Conservation (phyloP, 2,329 filamentous ascomycete genomes). For the Pyrenochaeta sp. region DNA sequence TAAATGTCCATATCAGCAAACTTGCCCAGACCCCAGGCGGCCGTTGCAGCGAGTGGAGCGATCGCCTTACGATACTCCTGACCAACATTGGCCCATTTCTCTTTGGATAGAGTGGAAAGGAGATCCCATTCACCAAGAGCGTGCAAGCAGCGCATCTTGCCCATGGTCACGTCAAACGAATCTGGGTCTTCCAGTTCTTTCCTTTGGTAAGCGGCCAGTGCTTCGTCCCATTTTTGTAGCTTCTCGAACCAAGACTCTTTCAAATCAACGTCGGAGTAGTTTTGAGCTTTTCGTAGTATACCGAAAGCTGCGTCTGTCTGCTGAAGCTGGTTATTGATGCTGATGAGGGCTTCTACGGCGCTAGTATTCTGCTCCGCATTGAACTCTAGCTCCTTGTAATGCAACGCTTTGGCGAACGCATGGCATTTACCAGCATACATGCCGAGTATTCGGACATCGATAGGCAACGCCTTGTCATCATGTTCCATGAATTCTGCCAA, state of each 20-base stretch:
- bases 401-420: conserved; percentile 95
- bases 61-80: conserved; percentile 89
- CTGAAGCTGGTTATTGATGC: conserved; percentile 98
- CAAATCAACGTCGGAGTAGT: conserved; percentile 93
- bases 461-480: conserved; percentile 96
- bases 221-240: conserved; percentile 97
- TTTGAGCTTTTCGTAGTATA: conserved; percentile 93
- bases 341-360: conserved; percentile 95
- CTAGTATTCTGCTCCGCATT: conserved; percentile 95
- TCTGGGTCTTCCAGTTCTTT: conserved; percentile 75
- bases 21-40: conserved; percentile 94
- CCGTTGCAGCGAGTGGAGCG: conserved; percentile 90
- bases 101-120: conserved; percentile 85
- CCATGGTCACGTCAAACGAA: conserved; percentile 96
- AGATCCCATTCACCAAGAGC: conserved; percentile 98
- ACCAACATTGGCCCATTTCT: conserved; percentile 91
- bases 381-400: conserved; percentile 99
- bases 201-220: conserved; percentile 87
- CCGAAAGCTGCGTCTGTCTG: conserved; percentile 98
- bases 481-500: conserved; percentile 99
- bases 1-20: conserved; percentile 99
- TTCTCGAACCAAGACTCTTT: conserved; percentile 99
- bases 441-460: conserved; percentile 93
- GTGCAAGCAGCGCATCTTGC: conserved; percentile 98
- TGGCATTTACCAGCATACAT: conserved; percentile 96